phyloP scores from a whole-genome alignment of 2,329 filamentous ascomycete genomes.

The Plectosphaerella cucumerina region DNA sequence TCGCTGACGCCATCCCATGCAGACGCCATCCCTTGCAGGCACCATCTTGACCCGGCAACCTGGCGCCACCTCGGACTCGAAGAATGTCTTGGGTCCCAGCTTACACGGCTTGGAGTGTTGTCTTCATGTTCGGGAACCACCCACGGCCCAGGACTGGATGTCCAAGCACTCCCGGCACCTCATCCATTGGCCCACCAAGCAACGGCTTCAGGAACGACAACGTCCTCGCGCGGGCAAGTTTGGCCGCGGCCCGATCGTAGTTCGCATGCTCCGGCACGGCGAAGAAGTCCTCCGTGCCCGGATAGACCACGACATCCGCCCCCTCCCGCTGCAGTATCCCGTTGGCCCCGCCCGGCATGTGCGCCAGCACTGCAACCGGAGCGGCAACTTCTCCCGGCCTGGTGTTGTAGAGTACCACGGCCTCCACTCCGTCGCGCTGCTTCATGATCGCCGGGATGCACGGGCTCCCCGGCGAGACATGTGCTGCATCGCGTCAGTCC shows the following conservation, averaged over 20 bases:
- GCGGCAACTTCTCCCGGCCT: neutral
- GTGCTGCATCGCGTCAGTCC: constrained; percentile 5
- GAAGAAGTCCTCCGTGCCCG: constrained; percentile 32
- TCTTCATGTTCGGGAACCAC: no score
- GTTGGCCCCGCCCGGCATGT: constrained; percentile 12
- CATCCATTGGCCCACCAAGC: constrained; percentile 48
- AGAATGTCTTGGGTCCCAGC: no score
- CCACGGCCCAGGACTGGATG: no score
- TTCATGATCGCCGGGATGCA: constrained; percentile 14
- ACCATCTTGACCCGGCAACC: no score
- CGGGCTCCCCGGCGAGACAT: constrained; percentile 16
- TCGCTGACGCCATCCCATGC: no score
- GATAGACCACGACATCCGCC: constrained; percentile 21
- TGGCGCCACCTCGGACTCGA: no score
- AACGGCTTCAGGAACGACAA: constrained; percentile 61
- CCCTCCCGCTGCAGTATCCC: constrained; percentile 24
- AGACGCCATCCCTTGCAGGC: no score
- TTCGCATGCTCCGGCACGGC: constrained; percentile 41
- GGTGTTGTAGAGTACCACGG: constrained; percentile 17
- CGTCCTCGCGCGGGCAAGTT: constrained; percentile 62
- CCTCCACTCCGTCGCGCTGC: constrained; percentile 8
- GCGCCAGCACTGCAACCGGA: neutral
- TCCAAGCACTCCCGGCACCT: no score
- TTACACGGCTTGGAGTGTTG: no score
- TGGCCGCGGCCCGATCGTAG: constrained; percentile 51